Base-by-base conservation (phyloP, 176 grass and related monocot species). In the Aegilops sharonensis region DNA sequence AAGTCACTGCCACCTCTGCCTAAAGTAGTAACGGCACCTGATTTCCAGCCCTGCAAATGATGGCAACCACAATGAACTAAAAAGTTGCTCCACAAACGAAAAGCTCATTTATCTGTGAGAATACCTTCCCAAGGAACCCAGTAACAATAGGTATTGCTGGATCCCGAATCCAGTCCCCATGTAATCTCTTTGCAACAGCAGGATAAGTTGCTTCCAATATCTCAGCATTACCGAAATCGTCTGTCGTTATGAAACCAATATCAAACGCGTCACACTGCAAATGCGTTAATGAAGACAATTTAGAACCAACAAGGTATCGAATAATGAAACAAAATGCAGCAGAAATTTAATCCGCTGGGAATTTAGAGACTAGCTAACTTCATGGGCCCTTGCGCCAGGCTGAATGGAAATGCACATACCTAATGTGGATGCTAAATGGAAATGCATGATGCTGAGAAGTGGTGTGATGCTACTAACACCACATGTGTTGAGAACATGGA, bases 181-280 rank as follows among this genome's bases (percentile, higher is more conserved):
- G 91, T 66, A 99, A 79, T 48, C 89, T 92, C 85, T 97, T 99
- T 20, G 94, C 94, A 71, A 99, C 67, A 88, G 94, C 92, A 42
- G 97, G 92, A 93, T 97, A 99, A 59, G 94, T 97, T 84, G 94
- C 94, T 87, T 97, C 97, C 85, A 99, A 90, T 36, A 99, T 96
- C 64, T 99, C 97, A 2, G 92, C 94, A 83, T 93, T 99, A 68
- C 89, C 90, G 1, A 99, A 99, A 85, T 99, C 94, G 7, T 99
- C 90, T 65, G 97, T 94, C 11, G 94, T 99, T 77, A 99, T 99
- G 80, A 99, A 90, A 77, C 94, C 92, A 85, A 97, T 99, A 82
- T 97, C 92, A 82, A 94, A 99, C 25, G 94, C 85, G 15, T 97
- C 94, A 3, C 88, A 97, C 97, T 99, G 89, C 83, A 94, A 67